Conservation (phyloP, 2,329 filamentous ascomycete species). For the Fusarium beomiforme region DNA sequence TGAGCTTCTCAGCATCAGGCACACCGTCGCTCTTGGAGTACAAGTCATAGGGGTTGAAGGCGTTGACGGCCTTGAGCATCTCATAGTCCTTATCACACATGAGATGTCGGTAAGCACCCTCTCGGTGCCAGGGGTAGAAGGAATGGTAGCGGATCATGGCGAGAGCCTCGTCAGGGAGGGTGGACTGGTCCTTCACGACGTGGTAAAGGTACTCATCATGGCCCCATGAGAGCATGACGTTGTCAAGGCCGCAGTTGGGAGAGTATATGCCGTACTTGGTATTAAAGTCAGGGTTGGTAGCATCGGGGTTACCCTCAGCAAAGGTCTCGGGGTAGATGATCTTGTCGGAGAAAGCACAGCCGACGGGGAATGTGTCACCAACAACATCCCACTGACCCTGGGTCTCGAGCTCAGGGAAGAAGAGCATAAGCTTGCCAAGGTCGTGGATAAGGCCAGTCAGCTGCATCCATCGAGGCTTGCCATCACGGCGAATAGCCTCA, state of each 20-base stretch:
- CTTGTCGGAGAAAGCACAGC: constrained; percentile 76
- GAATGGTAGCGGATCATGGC: constrained; percentile 95
- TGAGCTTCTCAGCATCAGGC: constrained; percentile 79
- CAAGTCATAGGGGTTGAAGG: constrained; percentile 91
- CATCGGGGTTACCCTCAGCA: constrained; percentile 75
- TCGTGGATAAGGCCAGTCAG: constrained; percentile 81
- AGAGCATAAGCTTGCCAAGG: constrained; percentile 81
- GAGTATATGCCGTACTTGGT: constrained; percentile 83
- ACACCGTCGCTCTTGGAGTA: constrained; percentile 92
- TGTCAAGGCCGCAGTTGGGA: constrained; percentile 82
- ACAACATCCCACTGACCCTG: constrained; percentile 94
- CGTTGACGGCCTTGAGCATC: constrained; percentile 83
- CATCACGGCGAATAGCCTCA: constrained; percentile 87
- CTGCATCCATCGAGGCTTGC: constrained; percentile 86
- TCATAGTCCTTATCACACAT: constrained; percentile 84
- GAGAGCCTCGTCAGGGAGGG: constrained; percentile 80
- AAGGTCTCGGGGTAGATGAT: constrained; percentile 89
- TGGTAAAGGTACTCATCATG: constrained; percentile 91
- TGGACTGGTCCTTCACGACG: constrained; percentile 84
- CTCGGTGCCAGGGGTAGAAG: constrained; percentile 91
- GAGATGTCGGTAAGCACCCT: constrained; percentile 81
- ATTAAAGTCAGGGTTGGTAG: constrained; percentile 74
- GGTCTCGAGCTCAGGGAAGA: constrained; percentile 72
- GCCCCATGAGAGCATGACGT: constrained; percentile 90
- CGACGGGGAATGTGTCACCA: constrained; percentile 84